A percentile compares a stretch with the other conserved stretches of the same genome.
Evolutionary conservation across 2,329 filamentous ascomycete genomes (phyloP).

Genomic region (Curvularia sp.): DNA sequence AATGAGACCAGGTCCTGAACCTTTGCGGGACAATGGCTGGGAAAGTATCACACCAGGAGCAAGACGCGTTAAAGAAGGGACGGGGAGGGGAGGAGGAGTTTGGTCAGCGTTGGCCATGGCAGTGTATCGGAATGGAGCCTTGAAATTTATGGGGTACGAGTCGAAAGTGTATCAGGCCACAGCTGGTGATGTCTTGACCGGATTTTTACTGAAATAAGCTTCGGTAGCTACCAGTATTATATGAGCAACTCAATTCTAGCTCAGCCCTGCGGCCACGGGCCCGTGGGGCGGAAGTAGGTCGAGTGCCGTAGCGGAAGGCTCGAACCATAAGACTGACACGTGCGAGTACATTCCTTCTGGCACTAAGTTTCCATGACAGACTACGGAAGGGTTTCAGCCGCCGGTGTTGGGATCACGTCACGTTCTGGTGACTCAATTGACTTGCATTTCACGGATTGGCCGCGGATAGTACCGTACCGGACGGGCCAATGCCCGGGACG

Average conservation of each 20-base stretch:
- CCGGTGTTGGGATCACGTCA: background rate
- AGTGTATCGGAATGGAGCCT: background rate
- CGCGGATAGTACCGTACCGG: background rate
- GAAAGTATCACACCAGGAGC: conserved; percentile 3
- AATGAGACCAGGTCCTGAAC: background rate
- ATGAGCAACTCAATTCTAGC: conserved; percentile 1
- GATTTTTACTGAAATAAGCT: background rate
- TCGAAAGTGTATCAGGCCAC: background rate
- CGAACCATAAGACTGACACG: background rate
- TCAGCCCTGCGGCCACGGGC: background rate
- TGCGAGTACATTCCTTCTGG: conserved; percentile 1
- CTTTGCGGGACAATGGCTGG: conserved; percentile 2
- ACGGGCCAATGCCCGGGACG: background rate
- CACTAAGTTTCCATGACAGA: background rate
- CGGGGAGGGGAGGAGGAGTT: conserved; percentile 1
- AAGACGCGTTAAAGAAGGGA: conserved; percentile 1
- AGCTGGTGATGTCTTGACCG: background rate
- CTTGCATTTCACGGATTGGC: conserved; percentile 2
- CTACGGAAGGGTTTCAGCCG: background rate
- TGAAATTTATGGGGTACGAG: background rate
- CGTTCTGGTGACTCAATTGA: background rate
- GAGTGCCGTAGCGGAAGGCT: conserved; percentile 1
- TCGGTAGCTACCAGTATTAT: background rate
- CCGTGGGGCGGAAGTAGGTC: background rate
- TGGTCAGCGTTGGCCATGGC: conserved; percentile 1